Conservation (phyloP, 1,284 basidiomycete species). For the Naganishia sp. region DNA sequence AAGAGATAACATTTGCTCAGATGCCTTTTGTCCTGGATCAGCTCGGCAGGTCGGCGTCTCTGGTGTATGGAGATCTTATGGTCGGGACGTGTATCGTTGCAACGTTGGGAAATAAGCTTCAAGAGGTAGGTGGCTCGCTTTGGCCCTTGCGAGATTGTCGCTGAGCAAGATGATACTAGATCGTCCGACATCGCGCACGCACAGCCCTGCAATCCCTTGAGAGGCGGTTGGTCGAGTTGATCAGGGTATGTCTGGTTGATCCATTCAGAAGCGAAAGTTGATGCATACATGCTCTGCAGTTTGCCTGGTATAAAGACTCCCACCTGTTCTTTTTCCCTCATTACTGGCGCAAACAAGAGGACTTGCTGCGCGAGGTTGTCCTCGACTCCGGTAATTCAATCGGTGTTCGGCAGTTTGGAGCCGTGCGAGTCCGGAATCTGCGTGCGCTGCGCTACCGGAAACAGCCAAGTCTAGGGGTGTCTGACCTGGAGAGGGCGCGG, state of each 20-base stretch:
- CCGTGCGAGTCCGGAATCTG: not conserved
- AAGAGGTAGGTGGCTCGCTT: not conserved
- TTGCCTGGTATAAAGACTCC: constrained; percentile 8
- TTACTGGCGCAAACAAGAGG: constrained; percentile 1
- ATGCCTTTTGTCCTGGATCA: constrained; percentile 10
- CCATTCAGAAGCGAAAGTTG: not conserved
- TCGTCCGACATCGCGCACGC: constrained; percentile 9
- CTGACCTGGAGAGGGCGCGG: constrained; percentile 3
- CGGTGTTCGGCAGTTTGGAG: not conserved
- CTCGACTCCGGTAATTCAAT: no score
- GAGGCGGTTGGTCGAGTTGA: not conserved
- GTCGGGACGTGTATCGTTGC: constrained; percentile 5
- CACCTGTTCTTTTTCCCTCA: constrained; percentile 17
- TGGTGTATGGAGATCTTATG: constrained; percentile 9
- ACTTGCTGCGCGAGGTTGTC: not conserved
- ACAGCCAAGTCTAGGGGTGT: not conserved
- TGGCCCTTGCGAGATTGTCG: not conserved
- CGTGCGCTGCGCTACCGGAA: not conserved
- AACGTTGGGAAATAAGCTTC: constrained; percentile 2
- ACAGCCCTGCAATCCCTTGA: not conserved
- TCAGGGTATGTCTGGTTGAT: constrained; percentile 1
- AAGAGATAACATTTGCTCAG: not conserved
- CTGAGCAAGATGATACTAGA: not conserved
- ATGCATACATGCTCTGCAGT: constrained; percentile 3
- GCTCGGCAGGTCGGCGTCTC: constrained; percentile 10